Base-by-base conservation (phyloP, 768 basidiomycete genomes). In the Sutorius australiensis region DNA sequence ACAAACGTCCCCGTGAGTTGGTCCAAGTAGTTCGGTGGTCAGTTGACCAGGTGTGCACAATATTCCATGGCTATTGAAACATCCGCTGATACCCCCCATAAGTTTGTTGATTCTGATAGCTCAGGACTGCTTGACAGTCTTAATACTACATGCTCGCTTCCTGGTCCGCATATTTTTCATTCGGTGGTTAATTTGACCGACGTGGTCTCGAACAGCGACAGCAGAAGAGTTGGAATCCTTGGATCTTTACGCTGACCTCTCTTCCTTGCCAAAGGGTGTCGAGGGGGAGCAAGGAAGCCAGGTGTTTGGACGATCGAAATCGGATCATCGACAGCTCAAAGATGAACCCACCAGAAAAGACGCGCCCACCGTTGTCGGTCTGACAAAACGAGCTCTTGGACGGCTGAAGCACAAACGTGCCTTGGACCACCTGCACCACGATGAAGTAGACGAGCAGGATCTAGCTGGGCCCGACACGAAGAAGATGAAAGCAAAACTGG, bases 171-270 rank as follows among this genome's bases (percentile, higher is more conserved):
- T 32, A 36, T 11, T 32, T 49, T 14, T 38, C 6, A 28, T 19
- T 47, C 9, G 13, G 46, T n/a, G 14, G 16, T 38, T 6, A 38
- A 14, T 1, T n/a, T 1, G 38, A 27, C 46, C 48, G 39, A 56
- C 36, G 0, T 56, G 16, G 10, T 42, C 12, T 31, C 46, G 13
- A 24, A n/a, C 61, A 86, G 84, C 82, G 6, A 74, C 76, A 0
- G 48, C 62, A 3, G 73, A 74, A 9, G 81, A 83, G 14, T 63
- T 86, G 5, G 72, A 78, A 49, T 62, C 67, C 4, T 72, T 89
- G 1, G 82, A 87, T 47, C 69, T 89, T 3, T 91, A 91, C 60
- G 68, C 73, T 2, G 73, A 76, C 46, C 73, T 89, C 28, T 67
- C 72, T 0, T 73, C 77, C 19, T 70, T 89, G 54, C 87, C 87